phyloP scores from a whole-genome alignment of 305 asterid genomes.

The Withania somnifera region DNA sequence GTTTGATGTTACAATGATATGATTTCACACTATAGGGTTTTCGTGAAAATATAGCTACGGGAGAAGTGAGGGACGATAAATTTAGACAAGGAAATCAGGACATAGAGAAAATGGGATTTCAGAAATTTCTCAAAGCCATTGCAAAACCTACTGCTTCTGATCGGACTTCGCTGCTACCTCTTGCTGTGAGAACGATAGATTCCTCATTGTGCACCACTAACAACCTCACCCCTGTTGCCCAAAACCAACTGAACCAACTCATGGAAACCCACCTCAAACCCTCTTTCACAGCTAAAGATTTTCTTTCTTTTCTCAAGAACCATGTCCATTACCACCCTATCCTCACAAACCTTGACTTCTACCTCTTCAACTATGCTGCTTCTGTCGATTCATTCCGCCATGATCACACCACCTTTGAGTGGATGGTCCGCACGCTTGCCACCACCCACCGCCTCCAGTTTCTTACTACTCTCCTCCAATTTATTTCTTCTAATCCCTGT shows the following conservation, averaged over 20 bases:
- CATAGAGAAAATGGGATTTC: background rate
- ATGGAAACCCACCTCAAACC: conserved; percentile 32
- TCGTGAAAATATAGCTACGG: background rate
- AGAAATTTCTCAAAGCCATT: background rate
- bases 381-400: conserved; percentile 85
- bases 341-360: conserved; percentile 76
- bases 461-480: conserved; percentile 51
- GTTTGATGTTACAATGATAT: background rate
- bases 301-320: conserved; percentile 53
- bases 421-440: conserved; percentile 66
- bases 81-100: background rate
- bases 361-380: conserved; percentile 75
- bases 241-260: conserved; percentile 21
- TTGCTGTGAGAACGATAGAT: background rate
- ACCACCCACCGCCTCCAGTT: conserved; percentile 65
- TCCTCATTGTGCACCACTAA: conserved; percentile 12
- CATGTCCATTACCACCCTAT: conserved; percentile 71
- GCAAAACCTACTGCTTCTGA: background rate
- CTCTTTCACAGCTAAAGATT: conserved; percentile 48
- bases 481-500: conserved; percentile 77
- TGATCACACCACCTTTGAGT: conserved; percentile 77
- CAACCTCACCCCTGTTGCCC: conserved; percentile 22
- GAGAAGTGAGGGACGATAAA: background rate
- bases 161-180: background rate
- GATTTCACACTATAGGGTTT: background rate